A percentile compares a stretch with the other conserved stretches of the same genome.
phyloP scores from a whole-genome alignment of 139 green algal genomes.

The Penium margaritaceum region DNA sequence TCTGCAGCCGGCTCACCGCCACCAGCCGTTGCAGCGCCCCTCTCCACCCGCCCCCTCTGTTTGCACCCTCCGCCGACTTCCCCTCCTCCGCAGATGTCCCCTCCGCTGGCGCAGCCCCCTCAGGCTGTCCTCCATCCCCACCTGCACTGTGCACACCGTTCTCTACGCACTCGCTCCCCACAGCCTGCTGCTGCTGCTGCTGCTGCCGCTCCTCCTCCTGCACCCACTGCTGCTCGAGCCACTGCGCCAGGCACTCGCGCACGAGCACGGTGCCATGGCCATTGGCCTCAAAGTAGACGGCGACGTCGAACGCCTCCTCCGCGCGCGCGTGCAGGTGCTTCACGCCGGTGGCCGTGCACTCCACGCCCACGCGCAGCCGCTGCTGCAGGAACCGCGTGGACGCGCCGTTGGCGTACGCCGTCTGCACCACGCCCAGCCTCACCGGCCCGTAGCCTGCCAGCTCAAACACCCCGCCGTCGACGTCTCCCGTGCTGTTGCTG shows the following conservation, averaged over 20 bases:
- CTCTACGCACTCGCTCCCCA: no score
- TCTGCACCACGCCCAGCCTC: constrained; percentile 85
- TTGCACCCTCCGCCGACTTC: neutral
- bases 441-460: constrained; percentile 11
- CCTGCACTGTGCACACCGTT: no score
- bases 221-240: constrained; percentile 17
- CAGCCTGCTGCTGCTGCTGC: no score
- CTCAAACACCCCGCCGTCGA: neutral
- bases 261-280: constrained; percentile 93
- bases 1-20: constrained; percentile 53
- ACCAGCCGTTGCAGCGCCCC: neutral
- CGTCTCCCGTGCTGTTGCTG: neutral
- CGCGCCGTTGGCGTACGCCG: constrained; percentile 91
- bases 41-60: neutral
- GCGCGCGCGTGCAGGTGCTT: constrained; percentile 71
- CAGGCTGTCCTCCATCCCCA: no score
- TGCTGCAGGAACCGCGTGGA: constrained; percentile 67
- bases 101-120: no score
- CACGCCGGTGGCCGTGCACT: constrained; percentile 72
- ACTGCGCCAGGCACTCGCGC: constrained; percentile 50
- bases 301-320: constrained; percentile 76
- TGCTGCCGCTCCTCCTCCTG: constrained; percentile 73
- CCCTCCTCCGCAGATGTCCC: neutral
- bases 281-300: constrained; percentile 98
- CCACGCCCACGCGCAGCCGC: constrained; percentile 48